phyloP scores from a whole-genome alignment of 78 protist species.

The Diacronema lutheri region DNA sequence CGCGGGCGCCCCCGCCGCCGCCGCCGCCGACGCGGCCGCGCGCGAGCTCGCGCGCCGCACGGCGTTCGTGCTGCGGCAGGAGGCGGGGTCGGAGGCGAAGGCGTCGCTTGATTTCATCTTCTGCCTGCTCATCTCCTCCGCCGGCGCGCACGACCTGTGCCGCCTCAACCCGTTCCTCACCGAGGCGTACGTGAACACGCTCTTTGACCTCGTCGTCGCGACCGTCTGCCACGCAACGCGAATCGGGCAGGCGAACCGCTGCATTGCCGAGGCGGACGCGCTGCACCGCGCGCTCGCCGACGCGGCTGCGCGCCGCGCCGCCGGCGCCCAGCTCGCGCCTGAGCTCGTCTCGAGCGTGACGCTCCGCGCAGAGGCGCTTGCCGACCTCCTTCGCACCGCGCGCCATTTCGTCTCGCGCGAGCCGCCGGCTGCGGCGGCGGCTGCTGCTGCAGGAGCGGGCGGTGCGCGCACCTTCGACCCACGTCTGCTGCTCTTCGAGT shows the following conservation, averaged over 20 bases:
- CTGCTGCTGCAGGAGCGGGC: background rate
- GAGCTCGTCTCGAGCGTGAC: background rate
- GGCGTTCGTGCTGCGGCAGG: background rate
- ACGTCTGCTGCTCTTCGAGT: slow-evolving; percentile 44
- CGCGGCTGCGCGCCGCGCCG: background rate
- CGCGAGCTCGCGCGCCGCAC: background rate
- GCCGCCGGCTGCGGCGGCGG: background rate
- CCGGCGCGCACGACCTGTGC: background rate
- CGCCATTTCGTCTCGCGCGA: background rate
- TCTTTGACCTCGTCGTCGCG: background rate
- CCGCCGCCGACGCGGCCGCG: background rate
- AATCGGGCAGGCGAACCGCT: background rate
- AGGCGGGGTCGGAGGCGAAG: background rate
- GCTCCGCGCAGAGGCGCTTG: slow-evolving; percentile 10
- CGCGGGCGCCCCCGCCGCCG: background rate
- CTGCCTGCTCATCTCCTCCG: background rate
- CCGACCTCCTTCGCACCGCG: background rate
- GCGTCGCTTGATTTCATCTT: background rate
- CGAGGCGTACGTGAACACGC: background rate
- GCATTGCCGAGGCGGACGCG: background rate
- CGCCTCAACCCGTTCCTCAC: slow-evolving; percentile 41
- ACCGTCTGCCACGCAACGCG: slow-evolving; percentile 14
- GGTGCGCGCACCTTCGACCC: slow-evolving; percentile 30
- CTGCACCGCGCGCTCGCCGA: background rate
- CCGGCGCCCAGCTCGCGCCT: background rate